Evolutionary conservation across 345 rosid genomes (phyloP), one percentile per base, ranked within the genome.

Genomic region (Eucalyptus cladocalyx): DNA sequence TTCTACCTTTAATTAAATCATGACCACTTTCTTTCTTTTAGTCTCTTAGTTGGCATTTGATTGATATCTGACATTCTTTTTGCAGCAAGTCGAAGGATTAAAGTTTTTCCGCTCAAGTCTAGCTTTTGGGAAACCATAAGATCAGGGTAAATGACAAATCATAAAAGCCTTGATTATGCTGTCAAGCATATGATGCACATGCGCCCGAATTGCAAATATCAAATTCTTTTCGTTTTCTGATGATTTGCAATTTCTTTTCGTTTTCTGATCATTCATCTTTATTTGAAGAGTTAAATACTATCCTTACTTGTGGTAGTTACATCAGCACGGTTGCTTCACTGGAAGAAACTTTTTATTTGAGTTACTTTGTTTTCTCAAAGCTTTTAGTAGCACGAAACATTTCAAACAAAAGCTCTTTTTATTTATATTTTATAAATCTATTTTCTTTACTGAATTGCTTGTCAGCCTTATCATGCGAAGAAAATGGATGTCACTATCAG

Each of bases 61-160:
- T 51, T 47, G 86, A 80, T 48, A 34, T 56, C 65, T 88, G 32
- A 43, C 17, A 18, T 88, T 32, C 16, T 47, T 88, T 88, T 93
- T 88, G 89, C 97, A 97, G 98, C 90, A 62, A 94, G 89, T 86
- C 94, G 94, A 92, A 94, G 92, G 91, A 88, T 93, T 85, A 94
- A 92, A 94, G 90, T 91, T 92, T 92, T 93, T 53, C 93, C 91
- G 15, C 92, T 95, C 91, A 94, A 92, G 89, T 93, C 95, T n/a
- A 92, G 92, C 87, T 95, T 97, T 92, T 97, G 98, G 99, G 96
- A 96, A 50, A 94, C 95, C 87, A 94, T 97, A 53, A 94, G 93
- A 95, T 93, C 97, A 53, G 98, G 98, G 99, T 96, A 94, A 87
- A 76, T 9, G 49, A 17, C 49, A n/a, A 34, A 21, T 76, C 28